Base-by-base conservation (phyloP, 129 eudicot species). In the Heracleum sosnowskyi region DNA sequence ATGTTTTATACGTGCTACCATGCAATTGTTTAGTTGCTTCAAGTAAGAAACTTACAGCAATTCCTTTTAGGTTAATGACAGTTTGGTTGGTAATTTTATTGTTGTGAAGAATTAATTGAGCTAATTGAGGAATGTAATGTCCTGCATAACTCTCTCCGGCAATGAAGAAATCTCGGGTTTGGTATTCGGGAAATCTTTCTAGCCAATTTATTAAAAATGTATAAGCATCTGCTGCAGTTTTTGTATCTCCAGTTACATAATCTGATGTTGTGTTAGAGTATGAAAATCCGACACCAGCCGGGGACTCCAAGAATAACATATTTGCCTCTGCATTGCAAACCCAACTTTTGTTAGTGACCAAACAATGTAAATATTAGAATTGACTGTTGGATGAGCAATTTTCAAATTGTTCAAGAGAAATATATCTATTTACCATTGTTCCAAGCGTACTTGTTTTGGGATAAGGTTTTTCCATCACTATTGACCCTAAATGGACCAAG, bases 251-350 rank as follows among this genome's bases (percentile, higher is more conserved):
- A 7, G 83, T 86, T 16, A 17, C 49, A 62, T 86, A 85, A 78
- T 88, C 91, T 6, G 92, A 79, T 11, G 89, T 33, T 12, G 76
- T 88, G 55, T 88, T 91, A 1, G 91, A 86, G 77, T 88, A 90
- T 22, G 92, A 91, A 72, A 86, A 86, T 72, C 96, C 92, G 47
- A 91, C 92, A 51, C 93, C 91, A 49, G 91, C 91, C 5, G 93
- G 92, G 26, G 92, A 91, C 76, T 88, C 92, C 84, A 88, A 68
- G 79, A 86, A 90, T 26, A 86, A 81, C 13, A 91, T 78, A 79
- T 91, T 91, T 41, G 93, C 97, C 68, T 69, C 91, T 91, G 86
- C 87, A 81, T 47, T 17, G 34, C 71, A 35, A 57, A n/a, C 15
- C 31, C 66, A 26, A 57, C 66, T 22, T 24, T 57, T 57, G 11